Conservation (phyloP, 345 rosid genomes). For the Punica granatum region DNA sequence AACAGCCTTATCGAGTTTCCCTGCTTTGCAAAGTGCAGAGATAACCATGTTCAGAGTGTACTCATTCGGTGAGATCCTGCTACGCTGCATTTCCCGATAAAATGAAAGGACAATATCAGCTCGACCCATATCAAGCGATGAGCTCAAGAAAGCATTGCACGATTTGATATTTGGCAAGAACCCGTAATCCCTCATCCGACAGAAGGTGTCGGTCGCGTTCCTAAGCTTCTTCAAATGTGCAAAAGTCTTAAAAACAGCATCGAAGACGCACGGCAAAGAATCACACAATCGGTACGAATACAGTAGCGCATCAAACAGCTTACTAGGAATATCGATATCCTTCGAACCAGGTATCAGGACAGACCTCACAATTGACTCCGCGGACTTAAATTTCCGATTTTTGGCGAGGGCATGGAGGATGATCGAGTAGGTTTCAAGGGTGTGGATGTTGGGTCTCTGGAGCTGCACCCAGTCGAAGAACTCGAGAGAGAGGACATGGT, state of each 20-base stretch:
- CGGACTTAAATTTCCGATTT: constrained; percentile 60
- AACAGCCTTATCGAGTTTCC: constrained; percentile 56
- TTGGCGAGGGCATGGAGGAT: constrained; percentile 65
- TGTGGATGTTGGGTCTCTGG: constrained; percentile 34
- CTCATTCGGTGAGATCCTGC: constrained; percentile 64
- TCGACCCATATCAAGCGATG: constrained; percentile 45
- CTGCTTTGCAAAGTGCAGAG: constrained; percentile 46
- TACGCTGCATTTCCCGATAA: constrained; percentile 55
- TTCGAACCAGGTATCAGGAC: constrained; percentile 13
- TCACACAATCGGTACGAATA: constrained; percentile 60
- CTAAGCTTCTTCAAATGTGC: constrained; percentile 70
- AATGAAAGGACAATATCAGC: constrained; percentile 57
- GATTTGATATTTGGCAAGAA: constrained; percentile 61
- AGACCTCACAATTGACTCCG: constrained; percentile 45
- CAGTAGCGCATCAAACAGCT: constrained; percentile 51
- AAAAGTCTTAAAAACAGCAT: constrained; percentile 53
- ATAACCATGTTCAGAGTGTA: constrained; percentile 71
- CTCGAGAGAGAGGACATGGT: constrained; percentile 59
- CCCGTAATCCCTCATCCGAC: constrained; percentile 60
- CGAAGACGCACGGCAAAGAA: constrained; percentile 70
- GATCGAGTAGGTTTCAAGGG: constrained; percentile 52
- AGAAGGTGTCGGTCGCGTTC: constrained; percentile 50
- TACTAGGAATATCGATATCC: constrained; percentile 32
- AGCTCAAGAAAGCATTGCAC: constrained; percentile 75
- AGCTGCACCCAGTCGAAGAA: constrained; percentile 61